These are phyloP conservation scores for Daldinia vernicosa DNA, from an alignment of 495 filamentous ascomycete species.

Conservation along the genomic window DNA sequence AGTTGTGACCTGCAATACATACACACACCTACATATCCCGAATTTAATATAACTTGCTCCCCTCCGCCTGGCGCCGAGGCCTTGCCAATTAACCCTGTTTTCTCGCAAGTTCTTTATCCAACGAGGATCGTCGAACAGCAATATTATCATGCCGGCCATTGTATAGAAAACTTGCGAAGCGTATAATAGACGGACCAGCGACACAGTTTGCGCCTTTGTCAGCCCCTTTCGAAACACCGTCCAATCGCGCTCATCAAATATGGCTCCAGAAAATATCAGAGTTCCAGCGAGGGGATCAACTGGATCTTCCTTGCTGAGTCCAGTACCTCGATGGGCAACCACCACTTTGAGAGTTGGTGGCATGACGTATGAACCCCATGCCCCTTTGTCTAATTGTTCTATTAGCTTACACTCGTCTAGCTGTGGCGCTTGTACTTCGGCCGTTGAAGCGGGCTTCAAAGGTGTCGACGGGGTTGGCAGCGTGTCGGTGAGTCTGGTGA, in stretches of 20 bases:
- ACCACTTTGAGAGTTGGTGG: conserved; percentile 88
- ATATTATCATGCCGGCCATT: conserved; percentile 26
- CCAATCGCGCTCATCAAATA: conserved; percentile 41
- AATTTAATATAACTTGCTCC: conserved; percentile 30
- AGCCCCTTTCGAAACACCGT: neutral
- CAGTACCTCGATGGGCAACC: conserved; percentile 76
- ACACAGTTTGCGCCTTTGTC: conserved; percentile 10
- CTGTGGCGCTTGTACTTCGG: conserved; percentile 88
- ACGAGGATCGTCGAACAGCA: neutral
- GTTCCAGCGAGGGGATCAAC: conserved; percentile 52
- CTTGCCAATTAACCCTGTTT: conserved; percentile 5
- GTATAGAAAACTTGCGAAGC: conserved; percentile 14
- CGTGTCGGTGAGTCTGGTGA: conserved; percentile 90
- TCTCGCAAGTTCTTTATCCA: conserved; percentile 5
- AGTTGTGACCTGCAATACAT: conserved; percentile 7
- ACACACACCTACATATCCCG: conserved; percentile 9
- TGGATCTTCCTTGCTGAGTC: conserved; percentile 43
- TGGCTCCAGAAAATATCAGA: conserved; percentile 59
- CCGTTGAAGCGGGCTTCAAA: conserved; percentile 85
- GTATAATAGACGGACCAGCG: conserved; percentile 8
- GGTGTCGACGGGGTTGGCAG: conserved; percentile 78
- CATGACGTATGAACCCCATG: conserved; percentile 72
- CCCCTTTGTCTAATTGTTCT: neutral
- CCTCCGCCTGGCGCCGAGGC: conserved; percentile 35
- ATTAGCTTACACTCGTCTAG: conserved; percentile 37